Conservation (phyloP, 352 stramenopile species). For the Phytophthora ohioensis region DNA sequence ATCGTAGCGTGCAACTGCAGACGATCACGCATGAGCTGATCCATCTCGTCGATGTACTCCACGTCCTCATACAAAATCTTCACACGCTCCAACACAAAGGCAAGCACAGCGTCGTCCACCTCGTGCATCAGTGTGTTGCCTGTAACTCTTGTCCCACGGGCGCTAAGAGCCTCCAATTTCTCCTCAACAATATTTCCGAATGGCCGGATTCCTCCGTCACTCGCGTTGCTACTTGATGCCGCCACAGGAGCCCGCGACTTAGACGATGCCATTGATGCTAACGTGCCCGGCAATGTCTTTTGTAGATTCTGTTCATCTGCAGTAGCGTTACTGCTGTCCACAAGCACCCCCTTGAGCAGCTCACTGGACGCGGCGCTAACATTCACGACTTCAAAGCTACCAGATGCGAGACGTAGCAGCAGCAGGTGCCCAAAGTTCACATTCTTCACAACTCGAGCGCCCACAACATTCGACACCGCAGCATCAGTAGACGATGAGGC, state of each 20-base stretch:
- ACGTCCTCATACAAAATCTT: conserved; percentile 84
- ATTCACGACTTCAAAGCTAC: conserved; percentile 83
- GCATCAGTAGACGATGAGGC: conserved; percentile 8
- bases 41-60: conserved; percentile 78
- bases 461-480: conserved; percentile 65
- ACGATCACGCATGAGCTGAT: conserved; percentile 70
- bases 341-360: conserved; percentile 66
- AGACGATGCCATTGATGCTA: conserved; percentile 64
- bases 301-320: conserved; percentile 27
- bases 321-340: conserved; percentile 35
- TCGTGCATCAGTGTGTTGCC: conserved; percentile 70
- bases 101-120: conserved; percentile 73
- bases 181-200: conserved; percentile 74
- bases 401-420: conserved; percentile 74
- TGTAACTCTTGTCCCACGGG: conserved; percentile 69
- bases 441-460: conserved; percentile 75
- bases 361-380: conserved; percentile 79
- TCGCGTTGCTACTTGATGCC: conserved; percentile 24
- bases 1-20: conserved; percentile 69
- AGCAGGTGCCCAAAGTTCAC: conserved; percentile 81
- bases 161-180: conserved; percentile 60
- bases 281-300: conserved; percentile 56
- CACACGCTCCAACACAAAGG: conserved; percentile 79
- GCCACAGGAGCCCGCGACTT: conserved; percentile 20
- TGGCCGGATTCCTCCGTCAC: conserved; percentile 41